Conservation (phyloP, 805 yeast genomes). For the Pichia pseudocactophila region DNA sequence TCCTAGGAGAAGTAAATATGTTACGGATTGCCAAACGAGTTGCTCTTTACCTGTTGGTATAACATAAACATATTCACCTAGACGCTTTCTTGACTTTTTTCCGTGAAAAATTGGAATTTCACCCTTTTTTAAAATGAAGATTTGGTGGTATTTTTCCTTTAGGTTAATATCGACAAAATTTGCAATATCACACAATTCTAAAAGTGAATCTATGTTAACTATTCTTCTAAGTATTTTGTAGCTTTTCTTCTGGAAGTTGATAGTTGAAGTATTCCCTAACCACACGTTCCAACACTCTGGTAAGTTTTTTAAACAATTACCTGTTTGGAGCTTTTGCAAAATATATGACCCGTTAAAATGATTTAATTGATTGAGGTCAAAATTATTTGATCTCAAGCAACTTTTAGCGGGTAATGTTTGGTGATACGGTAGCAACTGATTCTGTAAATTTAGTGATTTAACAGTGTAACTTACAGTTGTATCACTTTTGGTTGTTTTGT, state of each 20-base stretch:
- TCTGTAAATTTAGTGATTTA: not conserved
- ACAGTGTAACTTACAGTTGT: not conserved
- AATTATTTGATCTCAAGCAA: not conserved
- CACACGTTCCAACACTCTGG: conserved; percentile 9
- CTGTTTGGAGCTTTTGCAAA: not conserved
- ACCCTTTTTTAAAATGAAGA: conserved; percentile 6
- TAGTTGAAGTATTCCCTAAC: conserved; percentile 1
- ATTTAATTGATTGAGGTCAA: not conserved
- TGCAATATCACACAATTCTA: no score
- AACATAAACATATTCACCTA: conserved; percentile 6
- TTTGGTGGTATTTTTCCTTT: conserved; percentile 1
- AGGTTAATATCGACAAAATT: no score
- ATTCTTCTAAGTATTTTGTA: conserved; percentile 1
- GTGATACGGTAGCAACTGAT: no score
- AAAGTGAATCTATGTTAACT: no score
- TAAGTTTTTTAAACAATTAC: not conserved
- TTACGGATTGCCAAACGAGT: conserved; percentile 2
- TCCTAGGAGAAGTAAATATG: conserved; percentile 1
- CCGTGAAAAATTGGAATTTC: conserved; percentile 5
- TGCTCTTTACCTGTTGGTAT: not conserved
- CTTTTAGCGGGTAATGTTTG: not conserved
- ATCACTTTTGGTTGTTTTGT: not conserved
- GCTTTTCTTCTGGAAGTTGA: not conserved
- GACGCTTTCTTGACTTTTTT: not conserved
- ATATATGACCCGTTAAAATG: not conserved